Evolutionary conservation across 192 early-diverging fungal species (phyloP).

Genomic region (Spinellus fusiger): DNA sequence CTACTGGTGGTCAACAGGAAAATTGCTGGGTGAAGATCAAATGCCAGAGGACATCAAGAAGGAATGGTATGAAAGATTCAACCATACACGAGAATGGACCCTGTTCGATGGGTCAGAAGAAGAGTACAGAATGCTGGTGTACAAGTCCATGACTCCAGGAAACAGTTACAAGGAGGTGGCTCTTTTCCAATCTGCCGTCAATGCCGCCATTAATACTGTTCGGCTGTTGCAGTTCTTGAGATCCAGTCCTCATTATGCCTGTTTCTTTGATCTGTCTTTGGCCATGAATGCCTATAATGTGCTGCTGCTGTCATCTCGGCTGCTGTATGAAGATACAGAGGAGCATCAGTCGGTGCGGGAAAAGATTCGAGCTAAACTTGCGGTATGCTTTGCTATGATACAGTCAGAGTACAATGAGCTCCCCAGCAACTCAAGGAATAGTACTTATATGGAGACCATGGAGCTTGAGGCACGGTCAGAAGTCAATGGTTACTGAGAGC

Average conservation of each 20-base stretch:
- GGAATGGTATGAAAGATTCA: too few species aligned
- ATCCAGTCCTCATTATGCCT: not conserved
- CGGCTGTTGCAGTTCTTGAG: not conserved
- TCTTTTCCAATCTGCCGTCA: too few species aligned
- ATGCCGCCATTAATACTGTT: not conserved
- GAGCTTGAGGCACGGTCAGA: not conserved
- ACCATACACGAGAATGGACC: too few species aligned
- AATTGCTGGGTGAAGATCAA: too few species aligned
- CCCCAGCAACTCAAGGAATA: too few species aligned
- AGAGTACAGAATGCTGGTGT: too few species aligned
- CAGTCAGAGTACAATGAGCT: too few species aligned
- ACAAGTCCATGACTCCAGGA: too few species aligned
- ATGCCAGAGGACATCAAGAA: too few species aligned
- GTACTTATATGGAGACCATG: not conserved
- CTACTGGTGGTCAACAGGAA: not conserved
- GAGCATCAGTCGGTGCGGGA: not conserved
- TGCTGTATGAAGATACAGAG: not conserved
- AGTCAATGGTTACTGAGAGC: not conserved
- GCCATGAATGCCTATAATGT: not conserved
- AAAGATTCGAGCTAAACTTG: not conserved
- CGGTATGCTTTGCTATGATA: not conserved
- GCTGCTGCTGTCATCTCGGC: not conserved
- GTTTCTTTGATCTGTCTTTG: constrained; percentile 5
- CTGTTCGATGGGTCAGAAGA: too few species aligned
- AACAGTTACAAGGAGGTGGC: too few species aligned